Percentiles rank a stretch among this genome's conserved stretches.
phyloP scores from a whole-genome alignment of 1,139 yeast species.

The Diutina siamensis region DNA sequence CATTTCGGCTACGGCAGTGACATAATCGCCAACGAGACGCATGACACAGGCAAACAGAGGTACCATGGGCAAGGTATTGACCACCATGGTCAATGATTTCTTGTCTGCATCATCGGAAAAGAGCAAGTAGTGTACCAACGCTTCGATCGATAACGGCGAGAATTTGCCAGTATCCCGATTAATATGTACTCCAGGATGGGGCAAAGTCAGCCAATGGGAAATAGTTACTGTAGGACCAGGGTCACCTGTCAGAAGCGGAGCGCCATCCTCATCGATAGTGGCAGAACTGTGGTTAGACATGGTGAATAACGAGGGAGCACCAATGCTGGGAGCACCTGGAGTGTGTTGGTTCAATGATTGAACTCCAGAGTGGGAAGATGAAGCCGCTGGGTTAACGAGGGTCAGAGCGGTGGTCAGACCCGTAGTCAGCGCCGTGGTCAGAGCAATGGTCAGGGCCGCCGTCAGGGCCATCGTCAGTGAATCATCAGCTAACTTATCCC shows the following conservation, averaged over 20 bases:
- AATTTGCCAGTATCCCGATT: constrained; percentile 30
- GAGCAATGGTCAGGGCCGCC: constrained; percentile 3
- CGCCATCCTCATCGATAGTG: neutral
- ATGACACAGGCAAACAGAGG: constrained; percentile 17
- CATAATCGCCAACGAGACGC: constrained; percentile 17
- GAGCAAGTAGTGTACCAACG: constrained; percentile 62
- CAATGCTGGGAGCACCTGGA: neutral
- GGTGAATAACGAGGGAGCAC: neutral
- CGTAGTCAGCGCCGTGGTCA: neutral
- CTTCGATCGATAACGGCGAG: constrained; percentile 35
- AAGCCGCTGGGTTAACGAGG: neutral
- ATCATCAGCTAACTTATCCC: neutral
- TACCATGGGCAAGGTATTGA: neutral
- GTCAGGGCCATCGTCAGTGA: constrained; percentile 1
- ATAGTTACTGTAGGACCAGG: too few species aligned
- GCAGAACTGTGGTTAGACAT: neutral
- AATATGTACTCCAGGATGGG: constrained; percentile 58
- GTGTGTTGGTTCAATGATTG: too few species aligned
- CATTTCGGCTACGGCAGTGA: constrained; percentile 14
- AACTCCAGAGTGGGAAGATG: neutral
- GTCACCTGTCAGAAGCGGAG: too few species aligned
- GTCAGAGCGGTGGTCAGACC: neutral
- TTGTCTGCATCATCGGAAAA: constrained; percentile 25
- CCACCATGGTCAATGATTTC: constrained; percentile 7
- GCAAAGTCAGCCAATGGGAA: neutral